A percentile compares a stretch with the other conserved stretches of the same genome.
phyloP scores from a whole-genome alignment of 352 stramenopile species.

The Phytopythium sindhum region DNA sequence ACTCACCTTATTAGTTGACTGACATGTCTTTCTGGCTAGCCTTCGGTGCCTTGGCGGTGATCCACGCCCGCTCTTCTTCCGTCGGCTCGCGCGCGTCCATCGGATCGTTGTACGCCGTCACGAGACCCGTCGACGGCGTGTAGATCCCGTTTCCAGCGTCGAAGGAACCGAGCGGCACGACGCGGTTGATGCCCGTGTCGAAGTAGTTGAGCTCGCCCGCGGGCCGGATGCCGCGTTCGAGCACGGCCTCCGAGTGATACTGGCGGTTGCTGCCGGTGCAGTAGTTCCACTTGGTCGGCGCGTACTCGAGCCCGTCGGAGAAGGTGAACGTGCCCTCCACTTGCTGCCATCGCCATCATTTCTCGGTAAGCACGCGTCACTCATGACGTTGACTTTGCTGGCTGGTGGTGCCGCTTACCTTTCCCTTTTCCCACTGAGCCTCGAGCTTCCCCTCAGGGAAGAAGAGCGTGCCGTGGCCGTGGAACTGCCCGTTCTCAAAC shows the following conservation, averaged over 20 bases:
- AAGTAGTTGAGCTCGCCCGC: constrained; percentile 72
- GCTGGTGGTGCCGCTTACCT: constrained; percentile 28
- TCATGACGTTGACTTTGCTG: background rate
- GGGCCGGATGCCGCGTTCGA: constrained; percentile 42
- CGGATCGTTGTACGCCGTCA: constrained; percentile 53
- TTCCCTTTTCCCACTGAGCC: constrained; percentile 63
- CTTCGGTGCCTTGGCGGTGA: constrained; percentile 53
- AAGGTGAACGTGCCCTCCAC: constrained; percentile 76
- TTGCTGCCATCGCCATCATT: constrained; percentile 34
- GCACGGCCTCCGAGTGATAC: constrained; percentile 68
- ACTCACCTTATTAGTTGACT: constrained; percentile 29
- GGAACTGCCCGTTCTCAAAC: constrained; percentile 78
- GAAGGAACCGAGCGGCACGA: constrained; percentile 67
- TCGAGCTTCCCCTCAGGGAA: constrained; percentile 68
- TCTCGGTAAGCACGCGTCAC: background rate
- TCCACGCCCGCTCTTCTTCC: constrained; percentile 58
- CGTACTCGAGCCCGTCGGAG: constrained; percentile 69
- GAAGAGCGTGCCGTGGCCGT: constrained; percentile 68
- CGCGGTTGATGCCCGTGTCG: constrained; percentile 55
- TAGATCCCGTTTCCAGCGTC: constrained; percentile 78
- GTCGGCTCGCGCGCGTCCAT: constrained; percentile 43
- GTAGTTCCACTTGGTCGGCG: constrained; percentile 56
- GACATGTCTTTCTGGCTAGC: constrained; percentile 73
- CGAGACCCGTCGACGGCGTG: constrained; percentile 50
- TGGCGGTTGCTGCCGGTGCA: constrained; percentile 58